phyloP scores from a whole-genome alignment of 192 early-diverging fungal species.

The Pilaira anomala region DNA sequence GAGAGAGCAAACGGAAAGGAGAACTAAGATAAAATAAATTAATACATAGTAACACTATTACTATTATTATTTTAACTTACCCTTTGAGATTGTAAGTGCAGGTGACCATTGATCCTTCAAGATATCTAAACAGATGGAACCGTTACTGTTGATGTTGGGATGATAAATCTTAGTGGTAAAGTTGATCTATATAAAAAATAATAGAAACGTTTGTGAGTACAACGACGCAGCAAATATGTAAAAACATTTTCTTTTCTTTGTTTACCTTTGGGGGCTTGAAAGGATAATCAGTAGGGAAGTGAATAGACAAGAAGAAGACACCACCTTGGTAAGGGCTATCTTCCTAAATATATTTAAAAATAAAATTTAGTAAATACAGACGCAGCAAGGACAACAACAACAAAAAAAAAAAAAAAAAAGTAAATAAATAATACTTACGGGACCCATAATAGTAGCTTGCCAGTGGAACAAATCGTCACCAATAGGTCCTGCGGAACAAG shows the following conservation, averaged over 20 bases:
- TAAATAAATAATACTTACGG: constrained; percentile 53
- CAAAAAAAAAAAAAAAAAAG: too few relatives aligned
- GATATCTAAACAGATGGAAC: constrained; percentile 98
- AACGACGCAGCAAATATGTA: too few relatives aligned
- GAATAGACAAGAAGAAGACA: constrained; percentile 96
- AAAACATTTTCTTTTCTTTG: background rate
- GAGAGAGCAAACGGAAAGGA: constrained; percentile 97
- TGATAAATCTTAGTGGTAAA: constrained; percentile 98
- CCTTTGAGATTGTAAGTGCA: constrained; percentile 97
- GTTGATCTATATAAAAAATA: constrained; percentile 61
- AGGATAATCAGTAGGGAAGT: constrained; percentile 97
- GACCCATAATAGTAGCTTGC: constrained; percentile 99
- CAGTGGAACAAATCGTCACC: constrained; percentile 94
- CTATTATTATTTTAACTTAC: constrained; percentile 34
- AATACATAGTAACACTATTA: background rate
- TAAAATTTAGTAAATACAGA: background rate
- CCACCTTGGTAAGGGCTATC: constrained; percentile 93
- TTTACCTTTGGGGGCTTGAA: constrained; percentile 97
- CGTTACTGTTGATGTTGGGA: constrained; percentile 99
- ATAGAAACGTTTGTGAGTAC: too few relatives aligned
- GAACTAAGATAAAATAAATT: constrained; percentile 48
- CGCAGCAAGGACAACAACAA: too few relatives aligned
- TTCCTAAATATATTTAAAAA: constrained; percentile 42
- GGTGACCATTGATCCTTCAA: constrained; percentile 99
- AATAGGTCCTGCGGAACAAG: constrained; percentile 95